Base-by-base conservation (phyloP, 352 stramenopile species). In the Phytopythium montanum region DNA sequence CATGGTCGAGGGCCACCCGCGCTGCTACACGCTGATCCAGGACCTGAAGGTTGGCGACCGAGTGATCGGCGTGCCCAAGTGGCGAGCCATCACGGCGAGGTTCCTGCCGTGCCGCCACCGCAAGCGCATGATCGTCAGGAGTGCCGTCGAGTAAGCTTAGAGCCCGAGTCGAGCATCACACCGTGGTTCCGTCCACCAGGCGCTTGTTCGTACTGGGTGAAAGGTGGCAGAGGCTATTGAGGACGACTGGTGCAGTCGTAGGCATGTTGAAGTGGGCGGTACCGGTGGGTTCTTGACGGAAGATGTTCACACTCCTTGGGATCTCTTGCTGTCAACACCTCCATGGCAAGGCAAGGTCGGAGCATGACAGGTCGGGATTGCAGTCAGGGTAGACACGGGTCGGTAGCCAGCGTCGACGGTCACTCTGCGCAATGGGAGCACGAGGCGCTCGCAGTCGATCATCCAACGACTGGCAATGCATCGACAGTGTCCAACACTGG, bases 11-110 rank as follows among this genome's bases (percentile, higher is more conserved):
- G 74, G 74, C n/a, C 72, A 83, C 38, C 64, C 74, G 38, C 69
- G 72, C 3, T 88, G 79, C 65, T 83, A 71, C 57, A 73, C 67
- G 5, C 28, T 82, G 8, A 16, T 87, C 26, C 44, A 80, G 18
- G 56, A 70, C 21, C 38, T 86, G 25, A 57, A 68, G 19, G 36
- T 29, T 5, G 76, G 72, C 19, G 50, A 78, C 5, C 68, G 57
- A 4, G 64, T 85, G 4, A 84, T 85, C 44, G 78, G 78, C 18
- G 68, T 85, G 9, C 75, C 78, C 5, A 50, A 70, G 23, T 88
- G 73, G 75, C 73, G 68, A 19, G 21, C 58, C 7, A 79, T 84
- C 50, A 76, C 73, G 12, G 51, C 28, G 21, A 50, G 64, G 0
- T 85, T 85, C 34, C 34, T 84, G 31, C 60, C 69, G 3, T 84